phyloP scores from a whole-genome alignment of 768 basidiomycete genomes.

The Boletus tomentosulus region DNA sequence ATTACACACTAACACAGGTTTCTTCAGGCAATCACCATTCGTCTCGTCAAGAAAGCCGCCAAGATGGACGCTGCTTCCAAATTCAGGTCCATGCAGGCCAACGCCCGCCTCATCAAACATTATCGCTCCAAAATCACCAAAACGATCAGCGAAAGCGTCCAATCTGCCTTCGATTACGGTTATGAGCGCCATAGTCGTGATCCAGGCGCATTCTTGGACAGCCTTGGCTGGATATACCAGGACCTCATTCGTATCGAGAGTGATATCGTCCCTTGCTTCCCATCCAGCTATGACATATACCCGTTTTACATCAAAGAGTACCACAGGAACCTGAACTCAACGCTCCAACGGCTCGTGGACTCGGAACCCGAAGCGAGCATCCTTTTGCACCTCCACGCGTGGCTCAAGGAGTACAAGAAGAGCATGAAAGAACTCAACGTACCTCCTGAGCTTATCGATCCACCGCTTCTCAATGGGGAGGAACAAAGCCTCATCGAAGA shows the following conservation, averaged over 20 bases:
- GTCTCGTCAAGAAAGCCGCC: conserved; percentile 90
- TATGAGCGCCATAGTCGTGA: conserved; percentile 60
- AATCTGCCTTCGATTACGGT: conserved; percentile 62
- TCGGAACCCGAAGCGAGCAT: conserved; percentile 85
- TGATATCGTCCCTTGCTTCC: conserved; percentile 88
- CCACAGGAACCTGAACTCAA: conserved; percentile 77
- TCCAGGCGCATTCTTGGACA: conserved; percentile 70
- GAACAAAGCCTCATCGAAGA: conserved; percentile 93
- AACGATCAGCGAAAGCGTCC: conserved; percentile 74
- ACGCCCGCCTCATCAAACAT: conserved; percentile 90
- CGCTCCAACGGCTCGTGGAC: conserved; percentile 64
- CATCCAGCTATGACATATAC: conserved; percentile 87
- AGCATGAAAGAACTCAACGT: conserved; percentile 94
- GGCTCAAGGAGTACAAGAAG: conserved; percentile 94
- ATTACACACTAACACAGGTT: background rate
- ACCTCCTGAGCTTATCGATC: conserved; percentile 75
- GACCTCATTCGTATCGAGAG: conserved; percentile 91
- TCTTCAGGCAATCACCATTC: conserved; percentile 81
- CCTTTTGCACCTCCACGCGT: conserved; percentile 81
- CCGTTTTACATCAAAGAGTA: conserved; percentile 81
- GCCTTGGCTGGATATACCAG: conserved; percentile 87
- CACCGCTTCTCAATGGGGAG: conserved; percentile 91
- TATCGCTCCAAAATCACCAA: conserved; percentile 88
- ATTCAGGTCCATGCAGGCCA: conserved; percentile 90
- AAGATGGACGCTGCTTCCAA: conserved; percentile 91